Evolutionary conservation across 2,329 filamentous ascomycete species (phyloP).

Genomic region (Cucurbitaria berberidis): DNA sequence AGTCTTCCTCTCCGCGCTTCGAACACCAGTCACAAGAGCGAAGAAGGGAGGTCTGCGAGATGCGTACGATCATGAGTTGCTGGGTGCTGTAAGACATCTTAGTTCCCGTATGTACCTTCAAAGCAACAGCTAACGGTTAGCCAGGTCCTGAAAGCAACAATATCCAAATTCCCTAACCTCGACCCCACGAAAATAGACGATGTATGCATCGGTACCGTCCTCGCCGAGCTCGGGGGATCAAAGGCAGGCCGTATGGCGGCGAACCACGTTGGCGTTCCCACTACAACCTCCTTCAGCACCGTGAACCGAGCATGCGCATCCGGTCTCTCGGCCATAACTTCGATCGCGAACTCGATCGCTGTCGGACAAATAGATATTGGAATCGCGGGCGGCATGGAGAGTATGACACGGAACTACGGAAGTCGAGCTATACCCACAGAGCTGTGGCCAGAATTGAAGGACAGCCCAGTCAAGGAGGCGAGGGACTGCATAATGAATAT

Average conservation of each 20-base stretch:
- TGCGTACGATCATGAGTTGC: conserved; percentile 88
- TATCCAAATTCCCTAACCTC: conserved; percentile 74
- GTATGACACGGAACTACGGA: conserved; percentile 93
- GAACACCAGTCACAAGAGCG: conserved; percentile 83
- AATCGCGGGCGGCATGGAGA: conserved; percentile 91
- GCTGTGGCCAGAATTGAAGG: conserved; percentile 75
- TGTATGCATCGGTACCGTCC: conserved; percentile 84
- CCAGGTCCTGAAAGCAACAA: conserved; percentile 67
- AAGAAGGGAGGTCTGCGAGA: conserved; percentile 85
- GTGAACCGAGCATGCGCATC: conserved; percentile 87
- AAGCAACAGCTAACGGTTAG: conserved; percentile 2
- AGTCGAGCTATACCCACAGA: conserved; percentile 81
- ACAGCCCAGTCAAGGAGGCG: conserved; percentile 70
- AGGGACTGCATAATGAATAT: conserved; percentile 92
- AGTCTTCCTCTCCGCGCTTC: conserved; percentile 87
- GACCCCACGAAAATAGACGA: conserved; percentile 75
- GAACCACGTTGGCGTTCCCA: conserved; percentile 79
- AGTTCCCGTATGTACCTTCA: conserved; percentile 48
- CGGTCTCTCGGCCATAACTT: conserved; percentile 77
- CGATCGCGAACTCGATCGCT: conserved; percentile 76
- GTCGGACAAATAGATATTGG: conserved; percentile 74
- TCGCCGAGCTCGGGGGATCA: conserved; percentile 86
- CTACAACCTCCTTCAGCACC: conserved; percentile 78
- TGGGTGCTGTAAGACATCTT: conserved; percentile 61
- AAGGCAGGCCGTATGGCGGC: conserved; percentile 93